Base-by-base conservation (phyloP, 1,284 basidiomycete species). In the Ceratobasidium sp. region DNA sequence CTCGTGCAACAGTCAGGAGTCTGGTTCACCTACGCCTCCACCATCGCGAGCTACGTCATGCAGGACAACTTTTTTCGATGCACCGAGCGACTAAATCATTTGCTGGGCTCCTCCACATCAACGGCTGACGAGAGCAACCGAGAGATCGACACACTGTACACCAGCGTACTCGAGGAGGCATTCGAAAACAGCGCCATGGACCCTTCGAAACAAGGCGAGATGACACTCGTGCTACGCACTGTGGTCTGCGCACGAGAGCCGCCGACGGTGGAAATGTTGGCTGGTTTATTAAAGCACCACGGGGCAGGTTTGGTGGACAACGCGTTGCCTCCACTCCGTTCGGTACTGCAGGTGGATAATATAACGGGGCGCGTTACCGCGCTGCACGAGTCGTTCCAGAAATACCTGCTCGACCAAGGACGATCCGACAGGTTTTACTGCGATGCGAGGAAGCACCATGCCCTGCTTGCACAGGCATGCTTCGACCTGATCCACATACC, bases 181-280 rank as follows among this genome's bases (percentile, higher is more conserved):
- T 21, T 60, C 3, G 21, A 60, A 8, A 21, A 60, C n/a, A 38
- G 21, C 16, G 18, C 18, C 18, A 9, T 60, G 23, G 14, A n/a
- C 28, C 21, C 25, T 23, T 25, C 21, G 28, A 40, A 62, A 21
- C 1, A n/a, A 21, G 60, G 48, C 16, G 14, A 33, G 18, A 46
- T 62, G n/a, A 40, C 12, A 11, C 16, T 4, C 7, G 44, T 62
- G 6, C 60, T 62, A 9, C 36, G 23, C 40, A 21, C 60, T 21
- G 42, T 38, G 9, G 25, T 62, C 9, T 62, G 60, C 23, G 44
- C 60, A 23, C 60, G 30, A 23, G 60, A 62, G 42, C 60, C 60
- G 25, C 21, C 48, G 21, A 16, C 38, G 18, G 21, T 48, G 21
- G 60, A 62, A 6, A 21, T 38, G 25, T 14, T 62, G 16, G 14